A percentile compares a stretch with the other conserved stretches of the same genome.
These are phyloP conservation scores for Cladosporium sp. DNA, from an alignment of 2,329 filamentous ascomycete species.

Conservation along the genomic window DNA sequence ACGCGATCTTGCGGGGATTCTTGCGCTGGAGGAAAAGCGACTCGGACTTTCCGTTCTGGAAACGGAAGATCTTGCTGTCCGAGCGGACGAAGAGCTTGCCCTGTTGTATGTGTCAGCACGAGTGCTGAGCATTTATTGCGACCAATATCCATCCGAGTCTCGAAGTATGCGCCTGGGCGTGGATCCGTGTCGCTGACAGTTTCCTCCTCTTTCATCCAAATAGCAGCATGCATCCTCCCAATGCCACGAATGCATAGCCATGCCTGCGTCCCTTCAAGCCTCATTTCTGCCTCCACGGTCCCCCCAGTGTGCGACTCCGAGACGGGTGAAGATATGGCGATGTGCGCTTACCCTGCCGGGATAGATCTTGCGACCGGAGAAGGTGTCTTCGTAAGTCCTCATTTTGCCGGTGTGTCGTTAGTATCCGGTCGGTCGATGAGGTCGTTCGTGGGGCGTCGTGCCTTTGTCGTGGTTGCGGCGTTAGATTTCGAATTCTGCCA, in stretches of 20 bases:
- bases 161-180: not conserved
- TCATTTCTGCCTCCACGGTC: not conserved
- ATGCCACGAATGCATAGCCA: not conserved
- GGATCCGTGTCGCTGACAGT: not conserved
- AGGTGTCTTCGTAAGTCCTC: slow-evolving; percentile 75
- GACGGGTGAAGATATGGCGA: not conserved
- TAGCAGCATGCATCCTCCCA: not conserved
- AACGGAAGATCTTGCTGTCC: slow-evolving; percentile 99
- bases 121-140: slow-evolving; percentile 10
- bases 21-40: slow-evolving; percentile 99
- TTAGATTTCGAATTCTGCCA: no score
- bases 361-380: slow-evolving; percentile 76
- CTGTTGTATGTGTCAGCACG: slow-evolving; percentile 48
- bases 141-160: not conserved
- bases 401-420: slow-evolving; percentile 47
- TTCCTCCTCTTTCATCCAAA: not conserved
- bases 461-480: not conserved
- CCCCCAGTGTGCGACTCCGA: not conserved
- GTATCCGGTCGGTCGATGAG: not conserved
- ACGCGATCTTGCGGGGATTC: slow-evolving; percentile 99
- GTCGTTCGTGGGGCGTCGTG: slow-evolving; percentile 1
- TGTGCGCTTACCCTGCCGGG: slow-evolving; percentile 62
- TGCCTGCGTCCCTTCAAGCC: slow-evolving; percentile 20
- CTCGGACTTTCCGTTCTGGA: slow-evolving; percentile 99
- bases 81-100: slow-evolving; percentile 99